Conservation (phyloP, 805 yeast genomes). For the Metschnikowia cubensis region DNA sequence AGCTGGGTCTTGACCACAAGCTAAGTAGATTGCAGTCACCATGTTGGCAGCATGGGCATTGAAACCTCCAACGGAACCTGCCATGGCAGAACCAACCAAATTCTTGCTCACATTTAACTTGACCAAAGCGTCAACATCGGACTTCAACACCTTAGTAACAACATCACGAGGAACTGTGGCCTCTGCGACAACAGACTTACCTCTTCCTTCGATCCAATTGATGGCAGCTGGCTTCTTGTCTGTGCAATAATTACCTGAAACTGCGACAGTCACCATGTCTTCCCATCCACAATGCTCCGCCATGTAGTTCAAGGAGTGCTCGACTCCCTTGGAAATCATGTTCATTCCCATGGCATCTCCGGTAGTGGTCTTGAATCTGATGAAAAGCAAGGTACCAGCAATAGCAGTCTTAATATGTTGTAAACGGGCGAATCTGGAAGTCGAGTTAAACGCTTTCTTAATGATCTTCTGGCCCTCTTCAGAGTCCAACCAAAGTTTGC, state of each 20-base stretch:
- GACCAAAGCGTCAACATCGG: slow-evolving; percentile 88
- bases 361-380: slow-evolving; percentile 96
- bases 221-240: slow-evolving; percentile 98
- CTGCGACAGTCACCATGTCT: slow-evolving; percentile 89
- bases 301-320: slow-evolving; percentile 78
- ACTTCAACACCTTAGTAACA: slow-evolving; percentile 79
- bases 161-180: slow-evolving; percentile 81
- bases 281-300: slow-evolving; percentile 84
- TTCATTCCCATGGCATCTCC: slow-evolving; percentile 99
- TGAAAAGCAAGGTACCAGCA: slow-evolving; percentile 85
- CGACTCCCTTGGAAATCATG: slow-evolving; percentile 99
- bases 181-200: slow-evolving; percentile 96
- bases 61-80: slow-evolving; percentile 96
- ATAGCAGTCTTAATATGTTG: slow-evolving; percentile 88
- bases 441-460: slow-evolving; percentile 89
- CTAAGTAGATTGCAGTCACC: slow-evolving; percentile 90
- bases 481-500: slow-evolving; percentile 92
- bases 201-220: slow-evolving; percentile 99
- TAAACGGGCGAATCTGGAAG: slow-evolving; percentile 94
- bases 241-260: slow-evolving; percentile 96
- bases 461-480: slow-evolving; percentile 83
- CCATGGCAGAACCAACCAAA: slow-evolving; percentile 95
- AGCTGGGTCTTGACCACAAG: slow-evolving; percentile 99
- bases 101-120: slow-evolving; percentile 87
- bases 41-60: slow-evolving; percentile 98